These are phyloP conservation scores for Penicillium paxilli DNA, from an alignment of 495 filamentous ascomycete species.

Conservation along the genomic window DNA sequence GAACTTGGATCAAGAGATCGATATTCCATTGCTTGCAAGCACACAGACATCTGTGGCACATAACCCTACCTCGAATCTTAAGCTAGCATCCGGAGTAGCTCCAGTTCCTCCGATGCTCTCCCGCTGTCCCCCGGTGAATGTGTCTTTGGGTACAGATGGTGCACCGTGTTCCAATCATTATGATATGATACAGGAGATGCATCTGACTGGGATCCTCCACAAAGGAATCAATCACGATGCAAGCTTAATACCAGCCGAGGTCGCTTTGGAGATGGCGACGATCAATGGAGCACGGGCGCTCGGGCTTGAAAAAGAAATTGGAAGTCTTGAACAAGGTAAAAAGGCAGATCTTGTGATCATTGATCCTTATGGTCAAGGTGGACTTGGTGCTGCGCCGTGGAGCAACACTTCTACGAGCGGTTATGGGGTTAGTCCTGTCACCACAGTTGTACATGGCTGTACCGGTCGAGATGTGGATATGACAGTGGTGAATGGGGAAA, in stretches of 20 bases:
- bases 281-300: conserved; percentile 40
- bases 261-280: conserved; percentile 40
- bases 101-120: conserved; percentile 35
- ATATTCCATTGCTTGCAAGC: conserved; percentile 30
- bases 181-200: conserved; percentile 44
- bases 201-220: conserved; percentile 39
- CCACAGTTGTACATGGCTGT: conserved; percentile 37
- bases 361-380: conserved; percentile 30
- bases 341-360: conserved; percentile 37
- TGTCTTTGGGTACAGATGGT: conserved; percentile 39
- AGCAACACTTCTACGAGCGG: not conserved
- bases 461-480: conserved; percentile 41
- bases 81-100: conserved; percentile 40
- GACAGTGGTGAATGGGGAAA: conserved; percentile 36
- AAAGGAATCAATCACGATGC: conserved; percentile 38
- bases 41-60: conserved; percentile 39
- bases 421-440: conserved; percentile 29
- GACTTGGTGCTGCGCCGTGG: conserved; percentile 21
- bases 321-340: conserved; percentile 43
- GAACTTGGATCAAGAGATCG: conserved; percentile 31
- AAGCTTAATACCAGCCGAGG: conserved; percentile 33
- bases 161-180: conserved; percentile 43
- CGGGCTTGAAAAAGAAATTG: conserved; percentile 36
- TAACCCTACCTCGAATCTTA: conserved; percentile 40
- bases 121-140: conserved; percentile 21